Evolutionary conservation across 257 asterid genomes (phyloP), one percentile per base, ranked within the genome.

Genomic region (Buddleja alternifolia): DNA sequence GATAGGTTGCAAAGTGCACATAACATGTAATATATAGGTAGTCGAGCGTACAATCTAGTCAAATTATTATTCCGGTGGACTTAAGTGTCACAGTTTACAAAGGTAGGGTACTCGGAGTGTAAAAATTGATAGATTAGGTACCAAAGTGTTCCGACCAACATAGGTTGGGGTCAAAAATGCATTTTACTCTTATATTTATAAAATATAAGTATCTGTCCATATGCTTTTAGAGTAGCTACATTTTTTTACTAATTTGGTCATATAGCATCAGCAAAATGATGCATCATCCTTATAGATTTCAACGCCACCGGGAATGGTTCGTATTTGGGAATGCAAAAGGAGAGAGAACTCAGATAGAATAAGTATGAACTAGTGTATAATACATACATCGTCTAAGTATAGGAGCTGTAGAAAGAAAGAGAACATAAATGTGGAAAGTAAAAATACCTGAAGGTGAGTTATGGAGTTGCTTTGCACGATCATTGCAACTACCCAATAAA

Each of bases 401-500:
- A 39, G 57, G 34, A 29, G 34, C 5, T 29, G 34, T 29, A 4
- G 3, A 46, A 19, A 58, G 20, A 66, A 39, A 25, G 19, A 66
- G 10, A 6, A 60, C 25, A 10, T 2, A 36, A 32, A 3, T 10
- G 23, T 3, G 17, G 17, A 48, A 71, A 41, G 11, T 29, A 20
- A 56, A 54, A 58, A 36, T 75, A 84, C 96, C 97, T 57, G 95
- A 88, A 42, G 95, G 93, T 12, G 92, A 87, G 82, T 84, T 84
- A 55, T 90, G 95, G 19, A 90, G 88, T 41, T 85, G 93, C 63
- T 81, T 87, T 8, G 95, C 97, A 15, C 82, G 91, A 20, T 85
- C 93, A 41, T 90, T 90, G 85, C 97, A 90, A 85, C 95, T 87
- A 63, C 95, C 97, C 83, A 88, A 51, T 14, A 90, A 75, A 10